Evolutionary conservation across 371 early-diverging fungal genomes (phyloP).

Genomic region (Gilbertella persicaria): DNA sequence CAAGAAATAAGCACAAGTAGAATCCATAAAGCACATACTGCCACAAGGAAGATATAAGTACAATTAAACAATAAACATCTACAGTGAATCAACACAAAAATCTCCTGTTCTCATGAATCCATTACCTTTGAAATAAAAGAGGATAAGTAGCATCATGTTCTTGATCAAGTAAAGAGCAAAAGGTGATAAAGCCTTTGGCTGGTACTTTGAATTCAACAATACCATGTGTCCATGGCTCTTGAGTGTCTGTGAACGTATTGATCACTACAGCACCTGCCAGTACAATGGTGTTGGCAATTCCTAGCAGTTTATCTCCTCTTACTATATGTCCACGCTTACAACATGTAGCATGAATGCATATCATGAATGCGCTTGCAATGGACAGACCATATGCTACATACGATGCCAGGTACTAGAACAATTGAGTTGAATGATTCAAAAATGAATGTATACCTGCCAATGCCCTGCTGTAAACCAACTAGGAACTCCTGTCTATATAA

Average conservation of each 20-base stretch:
- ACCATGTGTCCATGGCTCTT: slow-evolving; percentile 46
- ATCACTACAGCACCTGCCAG: slow-evolving; percentile 12
- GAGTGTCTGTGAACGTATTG: slow-evolving; percentile 24
- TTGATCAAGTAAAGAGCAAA: slow-evolving; percentile 30
- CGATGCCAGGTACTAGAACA: slow-evolving; percentile 32
- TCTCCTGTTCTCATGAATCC: neutral
- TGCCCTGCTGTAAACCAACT: slow-evolving; percentile 39
- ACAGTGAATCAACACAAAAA: neutral
- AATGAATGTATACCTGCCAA: slow-evolving; percentile 32
- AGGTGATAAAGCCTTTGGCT: slow-evolving; percentile 33
- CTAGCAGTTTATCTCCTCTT: slow-evolving; percentile 32
- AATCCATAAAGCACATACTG: slow-evolving; percentile 11
- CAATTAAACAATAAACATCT: slow-evolving; percentile 17
- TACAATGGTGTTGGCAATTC: slow-evolving; percentile 23
- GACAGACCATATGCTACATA: slow-evolving; percentile 29
- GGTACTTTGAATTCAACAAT: slow-evolving; percentile 35
- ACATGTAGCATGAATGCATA: slow-evolving; percentile 35
- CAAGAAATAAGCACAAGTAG: neutral
- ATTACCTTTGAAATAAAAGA: slow-evolving; percentile 38
- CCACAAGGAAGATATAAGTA: neutral
- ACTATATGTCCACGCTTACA: slow-evolving; percentile 32
- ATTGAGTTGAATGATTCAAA: neutral
- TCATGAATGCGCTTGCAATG: slow-evolving; percentile 17
- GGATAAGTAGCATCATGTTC: slow-evolving; percentile 33
- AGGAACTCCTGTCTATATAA: slow-evolving; percentile 27